A percentile compares a stretch with the other conserved stretches of the same genome.
These are phyloP conservation scores for Dissophora ornata DNA, from an alignment of 192 early-diverging fungal species.

Conservation along the genomic window DNA sequence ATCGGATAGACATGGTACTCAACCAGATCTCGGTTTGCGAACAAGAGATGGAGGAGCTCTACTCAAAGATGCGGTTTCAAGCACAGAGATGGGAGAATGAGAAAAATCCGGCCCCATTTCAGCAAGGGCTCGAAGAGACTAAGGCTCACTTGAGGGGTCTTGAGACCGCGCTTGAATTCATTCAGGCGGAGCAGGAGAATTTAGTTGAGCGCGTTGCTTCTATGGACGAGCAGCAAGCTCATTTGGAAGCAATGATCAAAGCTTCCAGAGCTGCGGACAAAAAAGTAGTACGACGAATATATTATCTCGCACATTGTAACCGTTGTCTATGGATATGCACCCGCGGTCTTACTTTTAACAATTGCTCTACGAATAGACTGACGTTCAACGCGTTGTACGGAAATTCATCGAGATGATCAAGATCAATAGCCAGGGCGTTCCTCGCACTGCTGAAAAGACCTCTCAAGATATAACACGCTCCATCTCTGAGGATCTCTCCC, in stretches of 20 bases:
- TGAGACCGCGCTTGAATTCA: conserved; percentile 31
- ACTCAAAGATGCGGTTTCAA: conserved; percentile 18
- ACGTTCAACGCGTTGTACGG: neutral
- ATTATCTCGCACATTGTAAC: too few species aligned
- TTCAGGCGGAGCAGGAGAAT: conserved; percentile 46
- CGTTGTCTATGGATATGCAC: too few species aligned
- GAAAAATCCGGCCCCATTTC: conserved; percentile 2
- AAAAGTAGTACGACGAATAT: neutral
- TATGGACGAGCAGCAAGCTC: conserved; percentile 9
- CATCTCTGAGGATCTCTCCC: conserved; percentile 6
- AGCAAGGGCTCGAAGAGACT: conserved; percentile 38
- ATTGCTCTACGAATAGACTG: neutral
- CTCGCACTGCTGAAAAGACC: neutral
- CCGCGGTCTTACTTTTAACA: neutral
- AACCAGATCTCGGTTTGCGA: conserved; percentile 23
- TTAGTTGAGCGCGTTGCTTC: conserved; percentile 38
- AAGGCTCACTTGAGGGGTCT: conserved; percentile 31
- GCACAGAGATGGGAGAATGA: conserved; percentile 25
- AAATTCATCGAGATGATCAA: conserved; percentile 15
- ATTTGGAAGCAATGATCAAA: conserved; percentile 17
- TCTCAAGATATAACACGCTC: conserved; percentile 3
- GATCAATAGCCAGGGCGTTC: neutral
- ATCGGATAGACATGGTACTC: conserved; percentile 18
- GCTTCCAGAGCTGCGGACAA: conserved; percentile 17
- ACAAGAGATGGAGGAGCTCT: conserved; percentile 22